phyloP scores from a whole-genome alignment of 768 basidiomycete genomes.

The Rhodotorula taiwanensis region DNA sequence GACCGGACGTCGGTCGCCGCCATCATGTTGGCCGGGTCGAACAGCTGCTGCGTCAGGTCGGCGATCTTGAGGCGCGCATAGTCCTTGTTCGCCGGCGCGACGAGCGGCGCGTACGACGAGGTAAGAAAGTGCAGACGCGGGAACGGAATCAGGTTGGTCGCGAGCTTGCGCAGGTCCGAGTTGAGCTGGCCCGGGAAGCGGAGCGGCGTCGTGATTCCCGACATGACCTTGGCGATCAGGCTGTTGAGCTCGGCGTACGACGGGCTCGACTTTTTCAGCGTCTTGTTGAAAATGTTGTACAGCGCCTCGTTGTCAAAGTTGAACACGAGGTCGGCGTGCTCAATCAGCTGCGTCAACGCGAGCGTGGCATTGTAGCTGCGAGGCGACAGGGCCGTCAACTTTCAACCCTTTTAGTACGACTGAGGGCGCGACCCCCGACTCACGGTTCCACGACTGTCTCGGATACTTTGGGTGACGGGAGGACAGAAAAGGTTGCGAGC shows the following conservation, averaged over 20 bases:
- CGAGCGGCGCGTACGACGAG: slow-evolving; percentile 88
- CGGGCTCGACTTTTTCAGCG: slow-evolving; percentile 43
- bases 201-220: slow-evolving; percentile 82
- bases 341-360: slow-evolving; percentile 80
- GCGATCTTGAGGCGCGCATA: slow-evolving; percentile 59
- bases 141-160: slow-evolving; percentile 92
- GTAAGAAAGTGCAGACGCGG: slow-evolving; percentile 96
- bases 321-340: slow-evolving; percentile 74
- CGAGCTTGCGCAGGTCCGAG: slow-evolving; percentile 77
- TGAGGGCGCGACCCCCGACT: neutral
- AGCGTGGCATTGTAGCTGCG: slow-evolving; percentile 66
- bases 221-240: slow-evolving; percentile 85
- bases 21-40: slow-evolving; percentile 70
- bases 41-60: slow-evolving; percentile 63
- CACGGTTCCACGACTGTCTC: slow-evolving; percentile 53
- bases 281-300: slow-evolving; percentile 44
- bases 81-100: slow-evolving; percentile 57
- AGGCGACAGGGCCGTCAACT: neutral
- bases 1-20: slow-evolving; percentile 72
- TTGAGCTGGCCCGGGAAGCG: slow-evolving; percentile 88
- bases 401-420: neutral
- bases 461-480: slow-evolving; percentile 59
- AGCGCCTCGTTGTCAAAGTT: slow-evolving; percentile 55
- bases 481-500: slow-evolving; percentile 53
- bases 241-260: slow-evolving; percentile 47